Evolutionary conservation across 495 filamentous ascomycete species (phyloP).

Genomic region (Evernia prunastri): DNA sequence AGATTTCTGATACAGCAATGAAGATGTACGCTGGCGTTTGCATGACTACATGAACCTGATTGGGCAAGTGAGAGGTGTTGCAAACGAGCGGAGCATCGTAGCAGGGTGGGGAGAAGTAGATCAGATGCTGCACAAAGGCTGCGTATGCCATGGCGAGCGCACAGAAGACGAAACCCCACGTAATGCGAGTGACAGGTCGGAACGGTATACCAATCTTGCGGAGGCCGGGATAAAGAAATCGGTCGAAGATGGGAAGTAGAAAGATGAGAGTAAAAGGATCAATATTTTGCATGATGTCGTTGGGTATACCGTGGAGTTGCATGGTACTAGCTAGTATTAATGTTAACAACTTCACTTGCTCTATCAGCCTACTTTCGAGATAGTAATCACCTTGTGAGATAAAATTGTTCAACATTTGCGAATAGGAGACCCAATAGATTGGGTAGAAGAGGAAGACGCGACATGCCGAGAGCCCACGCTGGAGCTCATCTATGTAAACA

Average conservation of each 20-base stretch:
- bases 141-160: slow-evolving; percentile 60
- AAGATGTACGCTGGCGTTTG: slow-evolving; percentile 60
- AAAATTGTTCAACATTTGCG: slow-evolving; percentile 39
- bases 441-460: slow-evolving; percentile 55
- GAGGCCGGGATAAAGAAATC: slow-evolving; percentile 60
- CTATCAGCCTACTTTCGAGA: background rate
- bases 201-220: slow-evolving; percentile 58
- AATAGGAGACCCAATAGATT: slow-evolving; percentile 49
- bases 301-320: slow-evolving; percentile 62
- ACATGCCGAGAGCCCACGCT: slow-evolving; percentile 54
- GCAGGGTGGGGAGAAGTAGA: slow-evolving; percentile 59
- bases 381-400: slow-evolving; percentile 36
- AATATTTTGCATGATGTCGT: slow-evolving; percentile 73
- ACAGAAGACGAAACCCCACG: slow-evolving; percentile 57
- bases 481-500: slow-evolving; percentile 57
- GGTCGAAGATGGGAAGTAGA: slow-evolving; percentile 69
- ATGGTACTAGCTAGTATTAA: slow-evolving; percentile 64
- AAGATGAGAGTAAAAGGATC: slow-evolving; percentile 72
- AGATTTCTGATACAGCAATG: slow-evolving; percentile 67
- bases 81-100: slow-evolving; percentile 48
- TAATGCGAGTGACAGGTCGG: slow-evolving; percentile 68
- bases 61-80: slow-evolving; percentile 25
- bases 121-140: slow-evolving; percentile 59
- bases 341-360: background rate
- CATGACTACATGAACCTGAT: slow-evolving; percentile 54